Evolutionary conservation across 441 rosid species (phyloP).

Genomic region (Arabidopsis lyrata): DNA sequence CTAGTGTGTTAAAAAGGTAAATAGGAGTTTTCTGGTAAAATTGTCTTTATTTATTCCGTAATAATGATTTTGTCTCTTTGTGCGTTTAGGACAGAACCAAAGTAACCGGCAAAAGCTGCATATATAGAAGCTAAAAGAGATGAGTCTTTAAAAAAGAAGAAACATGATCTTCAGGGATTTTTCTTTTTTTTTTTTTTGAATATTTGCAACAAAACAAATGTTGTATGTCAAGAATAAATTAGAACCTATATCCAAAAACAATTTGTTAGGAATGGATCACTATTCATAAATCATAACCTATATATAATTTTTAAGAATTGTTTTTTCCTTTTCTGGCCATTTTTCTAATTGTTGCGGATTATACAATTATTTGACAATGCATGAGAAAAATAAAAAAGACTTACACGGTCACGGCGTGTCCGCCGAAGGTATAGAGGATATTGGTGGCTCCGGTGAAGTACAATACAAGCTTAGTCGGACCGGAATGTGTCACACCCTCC

Average conservation of each 20-base stretch:
- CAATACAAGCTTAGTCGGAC: constrained; percentile 77
- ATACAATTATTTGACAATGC: background rate
- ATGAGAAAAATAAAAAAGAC: constrained; percentile 29
- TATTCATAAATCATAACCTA: background rate
- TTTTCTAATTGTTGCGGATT: background rate
- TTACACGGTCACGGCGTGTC: constrained; percentile 99
- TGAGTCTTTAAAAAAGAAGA: constrained; percentile 23
- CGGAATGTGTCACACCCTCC: constrained; percentile 73
- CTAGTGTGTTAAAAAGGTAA: constrained; percentile 19
- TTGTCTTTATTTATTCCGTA: constrained; percentile 26
- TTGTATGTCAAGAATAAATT: background rate
- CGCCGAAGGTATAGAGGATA: constrained; percentile 95
- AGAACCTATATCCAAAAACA: background rate
- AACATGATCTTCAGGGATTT: constrained; percentile 30
- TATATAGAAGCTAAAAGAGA: constrained; percentile 56
- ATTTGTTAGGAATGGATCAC: background rate
- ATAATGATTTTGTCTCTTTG: constrained; percentile 44
- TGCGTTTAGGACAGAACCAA: constrained; percentile 34
- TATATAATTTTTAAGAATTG: background rate
- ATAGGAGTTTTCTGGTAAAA: constrained; percentile 2
- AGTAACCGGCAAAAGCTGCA: constrained; percentile 84
- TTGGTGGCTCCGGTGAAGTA: constrained; percentile 99
- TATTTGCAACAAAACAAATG: constrained; percentile 13
- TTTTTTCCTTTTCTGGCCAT: background rate
- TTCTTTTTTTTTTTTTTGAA: background rate